Conservation (phyloP, 805 yeast species). For the Metschnikowia reukaufii region DNA sequence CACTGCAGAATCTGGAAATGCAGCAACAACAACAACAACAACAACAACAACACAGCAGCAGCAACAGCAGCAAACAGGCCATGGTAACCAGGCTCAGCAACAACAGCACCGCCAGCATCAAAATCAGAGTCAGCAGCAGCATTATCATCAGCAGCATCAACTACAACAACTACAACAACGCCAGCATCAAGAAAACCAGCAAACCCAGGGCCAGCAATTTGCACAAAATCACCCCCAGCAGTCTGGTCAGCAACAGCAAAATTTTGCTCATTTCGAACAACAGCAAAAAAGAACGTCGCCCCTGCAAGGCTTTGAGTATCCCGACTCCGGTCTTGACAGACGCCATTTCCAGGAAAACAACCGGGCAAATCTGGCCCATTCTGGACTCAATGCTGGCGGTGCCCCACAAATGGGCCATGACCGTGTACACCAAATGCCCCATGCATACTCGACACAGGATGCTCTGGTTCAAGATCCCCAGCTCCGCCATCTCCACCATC, state of each 20-base stretch:
- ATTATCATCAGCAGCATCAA: background rate
- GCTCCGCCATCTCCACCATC: conserved; percentile 14
- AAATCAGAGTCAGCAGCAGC: conserved; percentile 8
- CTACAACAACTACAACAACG: background rate
- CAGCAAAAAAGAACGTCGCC: conserved; percentile 1
- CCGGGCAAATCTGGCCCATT: conserved; percentile 1
- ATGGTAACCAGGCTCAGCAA: background rate
- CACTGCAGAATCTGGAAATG: conserved; percentile 3
- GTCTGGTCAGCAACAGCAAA: background rate
- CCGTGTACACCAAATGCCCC: conserved; percentile 3
- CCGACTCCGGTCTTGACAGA: conserved; percentile 3
- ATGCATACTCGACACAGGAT: conserved; percentile 1
- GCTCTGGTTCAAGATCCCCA: conserved; percentile 12
- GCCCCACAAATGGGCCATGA: background rate
- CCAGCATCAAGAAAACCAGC: background rate
- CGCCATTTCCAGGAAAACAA: conserved; percentile 10
- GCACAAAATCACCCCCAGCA: conserved; percentile 2
- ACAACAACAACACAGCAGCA: background rate
- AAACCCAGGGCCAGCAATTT: background rate
- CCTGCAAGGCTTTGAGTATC: conserved; percentile 7
- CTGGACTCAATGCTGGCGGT: background rate
- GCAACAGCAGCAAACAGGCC: background rate
- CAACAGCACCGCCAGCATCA: conserved; percentile 4
- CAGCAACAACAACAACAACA: conserved; percentile 6
- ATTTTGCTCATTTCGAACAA: conserved; percentile 2